phyloP scores from a whole-genome alignment of 2,329 filamentous ascomycete genomes.

The Neofusicoccum laricinum region DNA sequence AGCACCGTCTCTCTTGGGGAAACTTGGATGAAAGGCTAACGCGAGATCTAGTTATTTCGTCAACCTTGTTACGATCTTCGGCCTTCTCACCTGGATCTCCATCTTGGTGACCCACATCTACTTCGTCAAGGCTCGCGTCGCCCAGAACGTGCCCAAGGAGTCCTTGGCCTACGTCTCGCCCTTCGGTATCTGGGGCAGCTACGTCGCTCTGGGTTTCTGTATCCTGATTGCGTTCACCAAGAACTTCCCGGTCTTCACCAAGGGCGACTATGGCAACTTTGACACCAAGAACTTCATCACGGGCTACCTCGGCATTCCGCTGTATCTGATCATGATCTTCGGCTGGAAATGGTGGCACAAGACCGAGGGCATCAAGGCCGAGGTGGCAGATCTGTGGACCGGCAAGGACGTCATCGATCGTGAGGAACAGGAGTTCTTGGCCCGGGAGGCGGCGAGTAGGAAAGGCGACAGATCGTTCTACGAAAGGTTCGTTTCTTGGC shows the following conservation, averaged over 20 bases:
- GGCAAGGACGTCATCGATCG: slow-evolving; percentile 72
- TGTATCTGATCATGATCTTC: slow-evolving; percentile 68
- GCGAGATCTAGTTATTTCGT: slow-evolving; percentile 40
- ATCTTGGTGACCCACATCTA: slow-evolving; percentile 50
- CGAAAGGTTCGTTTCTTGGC: slow-evolving; percentile 56
- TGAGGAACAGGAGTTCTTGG: slow-evolving; percentile 69
- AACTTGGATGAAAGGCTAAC: background rate
- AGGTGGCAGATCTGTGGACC: slow-evolving; percentile 65
- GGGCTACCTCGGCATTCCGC: slow-evolving; percentile 71
- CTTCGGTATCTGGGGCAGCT: slow-evolving; percentile 68
- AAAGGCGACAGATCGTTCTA: slow-evolving; percentile 50
- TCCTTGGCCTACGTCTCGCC: slow-evolving; percentile 61
- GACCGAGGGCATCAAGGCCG: slow-evolving; percentile 54
- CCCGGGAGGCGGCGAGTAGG: slow-evolving; percentile 45
- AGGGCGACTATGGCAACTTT: slow-evolving; percentile 64
- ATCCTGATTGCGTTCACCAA: slow-evolving; percentile 75
- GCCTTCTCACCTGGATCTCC: slow-evolving; percentile 48
- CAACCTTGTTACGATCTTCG: slow-evolving; percentile 43
- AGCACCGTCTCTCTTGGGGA: no score
- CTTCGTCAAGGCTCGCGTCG: slow-evolving; percentile 45
- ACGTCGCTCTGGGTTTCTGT: slow-evolving; percentile 66
- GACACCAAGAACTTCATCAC: slow-evolving; percentile 73
- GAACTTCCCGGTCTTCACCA: slow-evolving; percentile 72
- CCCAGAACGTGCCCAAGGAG: slow-evolving; percentile 45
- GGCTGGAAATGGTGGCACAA: slow-evolving; percentile 62